Evolutionary conservation across 2,329 filamentous ascomycete genomes (phyloP), one percentile per base, ranked within the genome.

Genomic region (Ophiocordyceps camponoti-saundersi): DNA sequence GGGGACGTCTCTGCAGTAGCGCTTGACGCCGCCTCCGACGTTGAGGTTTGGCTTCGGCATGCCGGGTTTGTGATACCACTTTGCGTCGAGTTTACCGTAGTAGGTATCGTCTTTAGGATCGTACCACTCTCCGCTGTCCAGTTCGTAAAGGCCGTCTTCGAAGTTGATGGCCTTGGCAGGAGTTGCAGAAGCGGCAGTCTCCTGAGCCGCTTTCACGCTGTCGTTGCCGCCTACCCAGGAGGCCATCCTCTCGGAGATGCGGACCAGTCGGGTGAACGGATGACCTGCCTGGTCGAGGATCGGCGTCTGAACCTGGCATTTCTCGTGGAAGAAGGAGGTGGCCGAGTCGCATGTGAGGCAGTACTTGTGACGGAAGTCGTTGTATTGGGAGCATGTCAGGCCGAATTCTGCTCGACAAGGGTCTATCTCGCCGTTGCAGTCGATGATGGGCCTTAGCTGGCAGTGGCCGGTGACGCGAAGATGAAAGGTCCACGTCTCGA

Each of bases 401-500:
- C n/a, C 7, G n/a, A 8, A 42, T 8, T 11, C 12, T 8, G 3
- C 3, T 1, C 4, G 18, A 21, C 45, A 46, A 6, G 45, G 15
- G 41, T 47, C 26, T 6, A 30, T 26, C 29, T 47, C 46, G 18
- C 41, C 46, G 20, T 12, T 21, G 22, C 46, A 47, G 46, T 44
- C 16, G 41, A 47, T 43, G 29, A 47, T 26, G 12, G 46, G 46
- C 13, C 21, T 15, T 3, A 23, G 41, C 42, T 44, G 18, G 46
- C 46, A 47, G 32, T 23, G 12, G 6, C 46, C 46, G 11, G 29
- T n/a, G 29, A 47, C 10, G 12, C 36, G 43, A 16, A 44, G 20
- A 29, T 47, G 41, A 41, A 44, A 47, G 18, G 46, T 47, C 46
- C 46, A 47, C 5, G 46, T 47, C 46, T 47, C 46, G 32, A 47